Base-by-base conservation (phyloP, 768 basidiomycete species). In the Mycena sanguinolenta region DNA sequence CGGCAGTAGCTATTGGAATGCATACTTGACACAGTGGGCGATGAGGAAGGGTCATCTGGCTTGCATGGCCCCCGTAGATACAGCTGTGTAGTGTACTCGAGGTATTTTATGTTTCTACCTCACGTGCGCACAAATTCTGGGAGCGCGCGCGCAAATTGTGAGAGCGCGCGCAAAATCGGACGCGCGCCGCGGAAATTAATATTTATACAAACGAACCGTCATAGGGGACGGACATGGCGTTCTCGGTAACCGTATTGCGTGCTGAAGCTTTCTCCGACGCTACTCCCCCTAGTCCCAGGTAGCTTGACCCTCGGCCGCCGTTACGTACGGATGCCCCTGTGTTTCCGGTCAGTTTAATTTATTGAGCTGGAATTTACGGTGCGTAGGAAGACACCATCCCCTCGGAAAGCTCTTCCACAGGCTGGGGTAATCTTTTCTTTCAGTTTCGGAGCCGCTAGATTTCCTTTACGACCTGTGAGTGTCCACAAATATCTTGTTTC, bases 241-340 rank as follows among this genome's bases (percentile, higher is more conserved):
- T 28, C 59, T 59, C 53, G 67, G 53, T 42, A 27, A 57, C 59
- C 32, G 28, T 38, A 3, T 59, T 39, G 46, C 59, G 52, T 54
- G 30, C 44, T 60, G 59, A 14, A 60, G 34, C 53, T 42, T 65
- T 58, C 17, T 21, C 44, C 44, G 55, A 58, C n/a, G 4, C 21
- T 58, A 10, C 4, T 34, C n/a, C 52, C 36, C 55, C 34, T 55
- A 63, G 32, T 36, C 59, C 30, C 30, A 14, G 62, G 62, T 34
- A 28, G 38, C 61, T 50, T 34, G 60, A 50, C 61, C 59, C 67
- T 69, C 61, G 54, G 61, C 67, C 23, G 55, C 67, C 67, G 67
- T 46, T 16, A 39, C n/a, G 21, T 14, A 58, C 61, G 61, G 61
- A 69, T 52, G 36, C 67, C 27, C 61, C 67, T 62, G 23, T 57